Base-by-base conservation (phyloP, 495 filamentous ascomycete species). In the Pseudoneurospora amorphoporcata region DNA sequence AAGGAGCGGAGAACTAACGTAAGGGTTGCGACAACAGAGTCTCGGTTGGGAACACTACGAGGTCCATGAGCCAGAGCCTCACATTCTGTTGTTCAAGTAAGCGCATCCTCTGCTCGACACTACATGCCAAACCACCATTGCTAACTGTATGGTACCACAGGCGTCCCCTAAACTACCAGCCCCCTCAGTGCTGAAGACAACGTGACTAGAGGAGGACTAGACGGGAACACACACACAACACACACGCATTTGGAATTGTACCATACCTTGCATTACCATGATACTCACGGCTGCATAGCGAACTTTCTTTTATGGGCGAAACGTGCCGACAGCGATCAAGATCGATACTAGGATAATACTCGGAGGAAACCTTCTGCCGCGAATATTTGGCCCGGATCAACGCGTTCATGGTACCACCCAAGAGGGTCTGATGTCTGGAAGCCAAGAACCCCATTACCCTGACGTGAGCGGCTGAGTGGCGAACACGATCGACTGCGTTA, bases 21-120 rank as follows among this genome's bases (percentile, higher is more conserved):
- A 29, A 29, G 17, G 14, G 29, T 65, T 65, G 53, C 53, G 53
- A 35, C 3, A 71, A 4, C 70, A 98, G 94, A 98, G 96, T 81
- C 84, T 98, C 74, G 95, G 95, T 37, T 99, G 95, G 95, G 94
- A 98, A 79, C 95, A 99, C 82, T 99, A 99, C 76, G 95, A 99
- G 82, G 95, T 98, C 70, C 95, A 99, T 79, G 96, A 97, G 81
- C 95, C 95, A 42, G 95, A 99, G 84, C 95, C 95, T 69, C 95
- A 99, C 76, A 98, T 99, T 73, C 88, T 99, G 39, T 88, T 99
- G 16, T 99, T 99, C 87, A 99, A 99, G 95, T 98, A 82, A 82
- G 92, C 82, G 9, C 29, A 16, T 17, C 47, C 17, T 37, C 17
- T 37, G 68, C 35, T n/a, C n/a, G 43, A 47, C 9, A 23, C 69